Evolutionary conservation across 2,329 filamentous ascomycete species (phyloP), one percentile per base, ranked within the genome.

Genomic region (Epichloe typhina): DNA sequence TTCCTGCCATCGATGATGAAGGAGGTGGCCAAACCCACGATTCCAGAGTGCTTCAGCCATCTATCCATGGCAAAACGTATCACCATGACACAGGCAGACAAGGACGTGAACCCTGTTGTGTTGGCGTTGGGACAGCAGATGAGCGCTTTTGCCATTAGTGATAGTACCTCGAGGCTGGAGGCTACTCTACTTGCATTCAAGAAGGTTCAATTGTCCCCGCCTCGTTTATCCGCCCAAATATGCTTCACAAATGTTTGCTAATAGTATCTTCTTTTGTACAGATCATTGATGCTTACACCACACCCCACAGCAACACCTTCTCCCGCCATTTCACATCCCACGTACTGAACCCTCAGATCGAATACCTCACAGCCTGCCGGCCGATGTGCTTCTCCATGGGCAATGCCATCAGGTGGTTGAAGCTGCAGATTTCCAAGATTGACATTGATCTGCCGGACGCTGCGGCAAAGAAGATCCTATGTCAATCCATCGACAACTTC

Each of bases 321-420:
- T 86, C 89, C 19, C 84, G 93, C 36, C 90, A 98, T 71, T 83
- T 98, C 60, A 93, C 88, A 35, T 86, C 87, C 11, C 88, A 97
- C 67, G 83, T 88, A 56, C 81, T 98, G 53, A 93, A 89, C 61
- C 88, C 90, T 38, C 93, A 98, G 68, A 96, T 98, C 62, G 89
- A 94, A 57, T 96, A 94, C 63, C 78, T 98, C 54, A 87, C 88
- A 53, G 88, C 88, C 58, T 96, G 90, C 63, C 83, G 93, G n/a
- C 90, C 93, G 36, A 86, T 98, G 69, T 94, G 88, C 57, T 93
- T 95, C 68, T 88, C 88, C 55, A 95, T 97, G 83, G 93, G 93
- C 54, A 98, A 97, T 66, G 89, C 89, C 37, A 95, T 98, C 63
- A 82, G 93, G 50, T 91, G 89, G 76, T 77, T 98, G 47, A 98